Conservation (phyloP, 116 monocot species). For the Cymodocea nodosa region DNA sequence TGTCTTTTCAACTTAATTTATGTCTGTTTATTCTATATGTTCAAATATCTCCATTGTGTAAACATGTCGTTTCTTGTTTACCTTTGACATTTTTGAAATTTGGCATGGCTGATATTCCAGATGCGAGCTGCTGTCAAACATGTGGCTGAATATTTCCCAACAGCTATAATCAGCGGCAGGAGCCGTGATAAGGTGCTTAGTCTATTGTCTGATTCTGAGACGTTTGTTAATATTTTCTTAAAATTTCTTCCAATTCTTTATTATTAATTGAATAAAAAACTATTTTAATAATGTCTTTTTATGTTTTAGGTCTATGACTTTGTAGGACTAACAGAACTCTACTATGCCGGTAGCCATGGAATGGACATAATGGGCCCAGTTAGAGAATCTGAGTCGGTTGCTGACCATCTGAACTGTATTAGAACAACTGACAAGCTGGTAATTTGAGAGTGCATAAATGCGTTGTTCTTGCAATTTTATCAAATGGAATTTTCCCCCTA, state of each 20-base stretch:
- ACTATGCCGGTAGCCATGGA: slow-evolving; percentile 99
- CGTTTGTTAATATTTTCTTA: not conserved
- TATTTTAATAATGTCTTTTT: not conserved
- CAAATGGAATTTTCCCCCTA: too few species aligned
- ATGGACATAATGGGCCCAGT: slow-evolving; percentile 96
- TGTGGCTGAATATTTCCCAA: slow-evolving; percentile 59
- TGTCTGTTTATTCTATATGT: not conserved
- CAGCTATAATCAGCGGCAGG: slow-evolving; percentile 93
- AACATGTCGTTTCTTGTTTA: too few species aligned
- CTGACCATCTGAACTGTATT: slow-evolving; percentile 45
- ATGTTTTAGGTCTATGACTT: slow-evolving; percentile 71
- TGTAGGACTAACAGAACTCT: slow-evolving; percentile 67
- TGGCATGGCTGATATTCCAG: slow-evolving; percentile 14
- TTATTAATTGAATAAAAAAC: too few species aligned
- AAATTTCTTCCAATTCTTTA: not conserved
- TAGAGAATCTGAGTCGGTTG: slow-evolving; percentile 14
- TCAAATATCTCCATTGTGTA: not conserved
- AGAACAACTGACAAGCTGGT: slow-evolving; percentile 76
- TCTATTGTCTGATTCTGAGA: not conserved
- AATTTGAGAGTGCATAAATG: not conserved
- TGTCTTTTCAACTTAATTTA: not conserved
- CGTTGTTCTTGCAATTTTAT: too few species aligned
- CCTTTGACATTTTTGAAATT: not conserved
- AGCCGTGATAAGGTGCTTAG: slow-evolving; percentile 73
- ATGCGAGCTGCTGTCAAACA: slow-evolving; percentile 71